A percentile compares a stretch with the other conserved stretches of the same genome.
Evolutionary conservation across 495 filamentous ascomycete species (phyloP).

Genomic region (Lindgomyces ingoldianus): DNA sequence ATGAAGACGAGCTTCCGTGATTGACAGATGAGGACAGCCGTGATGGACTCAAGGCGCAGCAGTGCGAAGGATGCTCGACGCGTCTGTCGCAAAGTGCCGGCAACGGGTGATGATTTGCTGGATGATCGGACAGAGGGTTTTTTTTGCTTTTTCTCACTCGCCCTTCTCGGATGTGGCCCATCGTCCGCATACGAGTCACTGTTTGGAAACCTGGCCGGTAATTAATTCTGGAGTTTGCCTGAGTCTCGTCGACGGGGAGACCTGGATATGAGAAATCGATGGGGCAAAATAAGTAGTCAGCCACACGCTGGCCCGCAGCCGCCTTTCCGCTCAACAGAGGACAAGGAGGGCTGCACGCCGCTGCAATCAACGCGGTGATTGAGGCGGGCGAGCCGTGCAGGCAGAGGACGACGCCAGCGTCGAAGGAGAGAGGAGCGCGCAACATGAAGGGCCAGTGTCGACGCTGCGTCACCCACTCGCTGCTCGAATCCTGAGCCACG

Average conservation of each 20-base stretch:
- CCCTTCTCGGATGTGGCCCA: background rate
- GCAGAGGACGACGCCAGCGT: background rate
- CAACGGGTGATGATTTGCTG: conserved; percentile 10
- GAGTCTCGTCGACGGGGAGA: background rate
- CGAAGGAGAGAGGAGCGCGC: background rate
- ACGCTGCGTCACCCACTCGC: conserved; percentile 26
- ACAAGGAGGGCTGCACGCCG: background rate
- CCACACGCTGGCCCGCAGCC: background rate
- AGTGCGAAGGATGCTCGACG: background rate
- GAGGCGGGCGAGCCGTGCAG: background rate
- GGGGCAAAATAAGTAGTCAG: background rate
- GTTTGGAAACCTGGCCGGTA: conserved; percentile 1
- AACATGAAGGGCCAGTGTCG: conserved; percentile 1
- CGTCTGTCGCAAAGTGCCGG: conserved; percentile 4
- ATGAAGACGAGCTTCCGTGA: conserved; percentile 6
- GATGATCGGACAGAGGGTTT: background rate
- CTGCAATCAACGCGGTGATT: background rate
- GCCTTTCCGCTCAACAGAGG: background rate
- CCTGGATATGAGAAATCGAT: background rate
- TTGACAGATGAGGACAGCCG: background rate
- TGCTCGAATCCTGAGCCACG: background rate
- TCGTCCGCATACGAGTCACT: conserved; percentile 21
- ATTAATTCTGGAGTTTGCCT: background rate
- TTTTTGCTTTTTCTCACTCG: conserved; percentile 4
- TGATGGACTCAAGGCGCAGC: conserved; percentile 2